These are phyloP conservation scores for Gossypium raimondii DNA, from an alignment of 345 rosid genomes.

Conservation along the genomic window DNA sequence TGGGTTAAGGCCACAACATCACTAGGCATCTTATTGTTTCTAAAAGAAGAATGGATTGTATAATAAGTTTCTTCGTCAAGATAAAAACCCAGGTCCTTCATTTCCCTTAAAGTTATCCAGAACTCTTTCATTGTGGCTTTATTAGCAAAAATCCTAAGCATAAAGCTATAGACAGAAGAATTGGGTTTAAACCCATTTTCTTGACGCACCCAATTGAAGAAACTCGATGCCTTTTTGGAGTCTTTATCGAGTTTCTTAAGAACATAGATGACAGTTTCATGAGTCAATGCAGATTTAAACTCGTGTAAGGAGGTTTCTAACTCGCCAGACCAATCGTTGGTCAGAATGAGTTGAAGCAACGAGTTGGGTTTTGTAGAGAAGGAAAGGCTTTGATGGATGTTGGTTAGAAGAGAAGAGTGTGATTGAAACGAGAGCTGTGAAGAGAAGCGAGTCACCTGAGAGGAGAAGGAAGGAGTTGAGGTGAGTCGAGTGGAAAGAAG, in stretches of 20 bases:
- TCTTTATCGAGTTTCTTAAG: constrained; percentile 50
- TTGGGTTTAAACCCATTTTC: constrained; percentile 55
- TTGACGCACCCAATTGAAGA: constrained; percentile 62
- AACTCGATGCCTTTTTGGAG: constrained; percentile 53
- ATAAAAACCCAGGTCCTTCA: constrained; percentile 65
- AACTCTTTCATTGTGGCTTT: constrained; percentile 54
- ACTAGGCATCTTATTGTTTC: constrained; percentile 39
- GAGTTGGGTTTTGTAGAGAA: constrained; percentile 48
- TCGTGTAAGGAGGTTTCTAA: constrained; percentile 39
- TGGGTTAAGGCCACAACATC: constrained; percentile 59
- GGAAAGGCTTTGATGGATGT: constrained; percentile 22
- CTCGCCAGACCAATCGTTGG: constrained; percentile 51
- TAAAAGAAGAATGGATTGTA: constrained; percentile 40
- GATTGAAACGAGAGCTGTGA: constrained; percentile 11
- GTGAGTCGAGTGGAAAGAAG: constrained; percentile 30
- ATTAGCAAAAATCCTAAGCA: constrained; percentile 56
- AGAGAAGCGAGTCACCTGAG: constrained; percentile 43
- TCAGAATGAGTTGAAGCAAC: constrained; percentile 37
- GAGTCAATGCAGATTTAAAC: constrained; percentile 30
- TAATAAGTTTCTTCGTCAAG: constrained; percentile 63
- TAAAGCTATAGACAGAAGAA: constrained; percentile 52
- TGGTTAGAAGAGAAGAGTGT: constrained; percentile 16
- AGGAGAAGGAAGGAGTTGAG: constrained; percentile 22
- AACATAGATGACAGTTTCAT: constrained; percentile 65
- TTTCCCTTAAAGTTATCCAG: constrained; percentile 54